These are phyloP conservation scores for Colletotrichum spinosum DNA, from an alignment of 2,329 filamentous ascomycete genomes.

Conservation along the genomic window DNA sequence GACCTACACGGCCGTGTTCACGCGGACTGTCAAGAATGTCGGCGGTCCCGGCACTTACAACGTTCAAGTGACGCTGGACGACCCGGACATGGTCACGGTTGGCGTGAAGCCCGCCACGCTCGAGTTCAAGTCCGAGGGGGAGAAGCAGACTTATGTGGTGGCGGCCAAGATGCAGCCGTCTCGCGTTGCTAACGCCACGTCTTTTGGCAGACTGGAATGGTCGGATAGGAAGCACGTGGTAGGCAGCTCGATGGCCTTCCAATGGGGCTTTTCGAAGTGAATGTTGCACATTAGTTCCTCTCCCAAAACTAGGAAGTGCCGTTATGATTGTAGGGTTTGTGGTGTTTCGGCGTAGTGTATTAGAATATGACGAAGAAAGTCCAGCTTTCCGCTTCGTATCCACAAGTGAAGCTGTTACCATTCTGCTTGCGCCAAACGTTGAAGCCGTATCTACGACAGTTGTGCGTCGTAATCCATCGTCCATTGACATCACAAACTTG, in stretches of 20 bases:
- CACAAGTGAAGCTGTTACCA: conserved; percentile 4
- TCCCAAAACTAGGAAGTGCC: too few species aligned
- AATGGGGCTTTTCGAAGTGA: conserved; percentile 5
- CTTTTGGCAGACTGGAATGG: conserved; percentile 30
- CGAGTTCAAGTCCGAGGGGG: background rate
- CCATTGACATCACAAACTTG: background rate
- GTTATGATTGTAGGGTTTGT: too few species aligned
- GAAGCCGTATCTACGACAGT: conserved; percentile 1
- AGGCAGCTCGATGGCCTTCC: conserved; percentile 31
- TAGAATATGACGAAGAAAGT: too few species aligned
- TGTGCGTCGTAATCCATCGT: background rate
- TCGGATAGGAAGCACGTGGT: conserved; percentile 34
- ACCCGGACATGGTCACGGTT: background rate
- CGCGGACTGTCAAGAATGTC: conserved; percentile 29
- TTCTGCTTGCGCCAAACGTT: conserved; percentile 4
- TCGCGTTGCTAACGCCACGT: background rate
- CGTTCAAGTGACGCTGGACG: conserved; percentile 14
- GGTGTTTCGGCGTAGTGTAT: too few species aligned
- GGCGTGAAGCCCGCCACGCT: conserved; percentile 6
- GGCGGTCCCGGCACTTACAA: conserved; percentile 16
- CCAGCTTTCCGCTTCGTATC: too few species aligned
- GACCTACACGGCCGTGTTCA: conserved; percentile 26
- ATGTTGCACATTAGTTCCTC: too few species aligned
- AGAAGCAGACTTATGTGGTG: conserved; percentile 13
- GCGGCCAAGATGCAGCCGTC: background rate